A percentile compares a stretch with the other conserved stretches of the same genome.
These are phyloP conservation scores for Tricholoma sp. DNA, from an alignment of 768 basidiomycete genomes.

Conservation along the genomic window DNA sequence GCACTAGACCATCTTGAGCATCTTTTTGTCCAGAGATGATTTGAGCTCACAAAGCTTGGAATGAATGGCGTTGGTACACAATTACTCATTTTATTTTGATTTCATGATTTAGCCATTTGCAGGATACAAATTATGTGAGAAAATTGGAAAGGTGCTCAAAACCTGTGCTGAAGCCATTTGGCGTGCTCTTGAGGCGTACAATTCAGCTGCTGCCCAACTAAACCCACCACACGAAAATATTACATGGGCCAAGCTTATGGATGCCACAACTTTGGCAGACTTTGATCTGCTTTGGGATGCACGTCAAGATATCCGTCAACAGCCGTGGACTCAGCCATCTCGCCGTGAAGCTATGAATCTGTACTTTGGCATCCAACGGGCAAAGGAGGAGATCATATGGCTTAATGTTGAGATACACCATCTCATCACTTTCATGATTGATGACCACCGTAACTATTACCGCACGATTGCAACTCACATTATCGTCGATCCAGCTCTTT, in stretches of 20 bases:
- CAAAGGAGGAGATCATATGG: not conserved
- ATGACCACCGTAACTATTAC: not conserved
- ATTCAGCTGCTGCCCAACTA: conserved; percentile 17
- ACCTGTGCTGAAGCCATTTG: conserved; percentile 24
- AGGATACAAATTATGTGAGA: conserved; percentile 30
- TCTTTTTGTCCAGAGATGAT: conserved; percentile 28
- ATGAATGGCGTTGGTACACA: conserved; percentile 11
- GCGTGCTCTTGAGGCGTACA: conserved; percentile 26
- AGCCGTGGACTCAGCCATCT: conserved; percentile 1
- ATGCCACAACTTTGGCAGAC: conserved; percentile 1
- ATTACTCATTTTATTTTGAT: not conserved
- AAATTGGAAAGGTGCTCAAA: conserved; percentile 29
- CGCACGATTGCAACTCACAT: not conserved
- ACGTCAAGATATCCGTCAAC: not conserved
- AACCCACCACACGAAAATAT: not conserved
- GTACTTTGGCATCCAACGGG: conserved; percentile 1
- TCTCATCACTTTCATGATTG: not conserved
- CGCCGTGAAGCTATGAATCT: not conserved
- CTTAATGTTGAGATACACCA: conserved; percentile 3
- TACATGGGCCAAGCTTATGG: not conserved
- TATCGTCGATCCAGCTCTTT: not conserved
- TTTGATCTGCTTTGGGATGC: conserved; percentile 1
- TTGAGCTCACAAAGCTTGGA: conserved; percentile 35
- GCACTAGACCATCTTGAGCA: conserved; percentile 27
- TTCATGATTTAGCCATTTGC: not conserved